Conservation (phyloP, 2,329 filamentous ascomycete species). For the Claviceps sp. region DNA sequence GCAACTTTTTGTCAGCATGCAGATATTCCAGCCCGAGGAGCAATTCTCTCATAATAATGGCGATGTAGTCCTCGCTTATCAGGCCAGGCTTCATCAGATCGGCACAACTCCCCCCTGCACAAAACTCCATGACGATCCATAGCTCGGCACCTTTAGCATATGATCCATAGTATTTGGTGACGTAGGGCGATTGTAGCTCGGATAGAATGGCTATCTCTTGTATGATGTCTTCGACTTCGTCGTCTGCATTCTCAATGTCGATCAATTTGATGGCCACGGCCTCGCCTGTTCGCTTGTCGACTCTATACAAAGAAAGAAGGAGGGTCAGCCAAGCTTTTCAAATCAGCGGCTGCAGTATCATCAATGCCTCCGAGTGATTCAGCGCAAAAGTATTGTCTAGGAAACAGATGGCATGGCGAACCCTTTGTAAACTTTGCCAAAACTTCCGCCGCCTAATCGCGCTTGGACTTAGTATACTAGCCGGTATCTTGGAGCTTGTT, state of each 20-base stretch:
- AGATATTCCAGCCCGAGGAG: slow-evolving; percentile 85
- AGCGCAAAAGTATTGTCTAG: background rate
- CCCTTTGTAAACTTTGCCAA: slow-evolving; percentile 98
- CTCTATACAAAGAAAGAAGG: slow-evolving; percentile 32
- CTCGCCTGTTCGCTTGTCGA: slow-evolving; percentile 85
- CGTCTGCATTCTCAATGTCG: slow-evolving; percentile 96
- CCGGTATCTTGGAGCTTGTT: slow-evolving; percentile 1
- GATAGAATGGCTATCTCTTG: slow-evolving; percentile 97
- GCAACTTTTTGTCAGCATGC: slow-evolving; percentile 89
- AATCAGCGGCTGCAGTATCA: background rate
- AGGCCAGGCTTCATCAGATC: slow-evolving; percentile 89
- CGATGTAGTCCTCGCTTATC: slow-evolving; percentile 91
- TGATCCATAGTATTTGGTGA: slow-evolving; percentile 95
- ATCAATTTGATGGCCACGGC: slow-evolving; percentile 97
- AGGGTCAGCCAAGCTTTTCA: slow-evolving; percentile 1
- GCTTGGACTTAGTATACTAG: slow-evolving; percentile 13
- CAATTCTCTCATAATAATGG: slow-evolving; percentile 84
- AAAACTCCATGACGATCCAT: slow-evolving; percentile 99
- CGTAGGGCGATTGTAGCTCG: slow-evolving; percentile 87
- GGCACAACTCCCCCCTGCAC: slow-evolving; percentile 88
- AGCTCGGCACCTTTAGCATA: slow-evolving; percentile 91
- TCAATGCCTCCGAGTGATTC: background rate
- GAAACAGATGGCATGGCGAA: slow-evolving; percentile 22
- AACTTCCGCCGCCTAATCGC: slow-evolving; percentile 73
- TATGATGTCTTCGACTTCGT: slow-evolving; percentile 98